A percentile compares a stretch with the other conserved stretches of the same genome.
These are phyloP conservation scores for Tolypocladium tropicale DNA, from an alignment of 2,329 filamentous ascomycete species.

Conservation along the genomic window DNA sequence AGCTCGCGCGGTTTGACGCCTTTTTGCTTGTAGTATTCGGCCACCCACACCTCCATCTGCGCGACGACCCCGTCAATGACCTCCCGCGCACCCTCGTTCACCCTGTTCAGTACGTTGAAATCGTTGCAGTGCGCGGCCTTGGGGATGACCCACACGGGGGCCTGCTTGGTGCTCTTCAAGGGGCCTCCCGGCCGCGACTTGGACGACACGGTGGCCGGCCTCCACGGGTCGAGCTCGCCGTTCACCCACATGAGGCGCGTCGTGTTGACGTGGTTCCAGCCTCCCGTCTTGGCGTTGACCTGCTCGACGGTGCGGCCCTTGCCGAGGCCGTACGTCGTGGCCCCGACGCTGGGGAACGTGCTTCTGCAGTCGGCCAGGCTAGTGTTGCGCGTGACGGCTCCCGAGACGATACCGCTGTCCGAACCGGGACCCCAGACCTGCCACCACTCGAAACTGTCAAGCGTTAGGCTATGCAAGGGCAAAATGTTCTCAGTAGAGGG, in stretches of 20 bases:
- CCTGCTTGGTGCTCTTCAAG: neutral
- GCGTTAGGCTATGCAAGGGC: neutral
- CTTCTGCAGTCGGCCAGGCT: conserved; percentile 41
- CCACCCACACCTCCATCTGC: neutral
- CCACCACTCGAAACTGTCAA: conserved; percentile 11
- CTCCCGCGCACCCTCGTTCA: neutral
- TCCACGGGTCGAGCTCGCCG: neutral
- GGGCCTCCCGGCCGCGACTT: neutral
- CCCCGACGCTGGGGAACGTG: conserved; percentile 41
- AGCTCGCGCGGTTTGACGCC: too few species aligned
- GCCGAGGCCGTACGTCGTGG: conserved; percentile 37
- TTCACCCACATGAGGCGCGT: conserved; percentile 39
- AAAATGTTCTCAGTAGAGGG: conserved; percentile 13
- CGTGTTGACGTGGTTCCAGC: conserved; percentile 41
- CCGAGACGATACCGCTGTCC: conserved; percentile 39
- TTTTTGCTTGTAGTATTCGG: neutral
- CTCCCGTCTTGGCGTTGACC: conserved; percentile 43
- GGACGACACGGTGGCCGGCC: neutral
- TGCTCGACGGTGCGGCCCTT: conserved; percentile 33
- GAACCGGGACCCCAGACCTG: conserved; percentile 6
- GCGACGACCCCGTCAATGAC: neutral
- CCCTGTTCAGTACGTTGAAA: neutral
- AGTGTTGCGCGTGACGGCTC: conserved; percentile 36
- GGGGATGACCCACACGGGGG: neutral
- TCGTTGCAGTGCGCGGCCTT: neutral